Evolutionary conservation across 352 stramenopile genomes (phyloP), one percentile per base, ranked within the genome.

Genomic region (Phytopythium sindhum): DNA sequence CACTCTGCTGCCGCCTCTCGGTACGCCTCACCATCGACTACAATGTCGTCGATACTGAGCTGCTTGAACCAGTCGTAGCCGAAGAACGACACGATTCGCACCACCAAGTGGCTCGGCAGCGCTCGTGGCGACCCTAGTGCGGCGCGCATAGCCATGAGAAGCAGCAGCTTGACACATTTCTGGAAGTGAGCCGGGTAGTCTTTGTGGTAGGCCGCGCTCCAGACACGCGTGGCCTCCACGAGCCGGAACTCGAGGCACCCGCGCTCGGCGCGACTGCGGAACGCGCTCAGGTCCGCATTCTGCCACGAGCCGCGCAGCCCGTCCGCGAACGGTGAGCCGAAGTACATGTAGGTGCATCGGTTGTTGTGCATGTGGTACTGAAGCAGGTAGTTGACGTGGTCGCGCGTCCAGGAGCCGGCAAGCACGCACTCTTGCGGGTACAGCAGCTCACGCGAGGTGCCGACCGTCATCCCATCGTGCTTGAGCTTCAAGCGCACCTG

Each of bases 281-380:
- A 42, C 23, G 63, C 58, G n/a, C 60, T 66, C 4, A 79, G 50
- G 26, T 77, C 64, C 8, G 73, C 70, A 56, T 86, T 85, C 60
- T 87, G 75, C 81, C 81, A 90, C 8, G 66, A 77, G 1, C 79
- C 79, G 29, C 81, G 71, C 45, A 87, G 51, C 1, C 68, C 63
- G n/a, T 74, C 77, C 0, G 57, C 52, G 57, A 68, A 73, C 21
- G 79, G 70, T 9, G 68, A 79, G 26, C 72, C 69, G 26, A 74
- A 76, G 59, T 89, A 88, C 50, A 80, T 63, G 47, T 88, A 91
- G 26, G 70, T 78, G 55, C 80, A 80, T 21, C 79, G 70, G 39
- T 76, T 81, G 47, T 73, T 67, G 33, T 75, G 61, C 71, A 83
- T 80, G 28, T 69, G 51, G 66, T 89, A 91, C 65, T 78, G 62